Conservation (phyloP, 371 early-diverging fungal genomes). For the Capniomyces stellatus region DNA sequence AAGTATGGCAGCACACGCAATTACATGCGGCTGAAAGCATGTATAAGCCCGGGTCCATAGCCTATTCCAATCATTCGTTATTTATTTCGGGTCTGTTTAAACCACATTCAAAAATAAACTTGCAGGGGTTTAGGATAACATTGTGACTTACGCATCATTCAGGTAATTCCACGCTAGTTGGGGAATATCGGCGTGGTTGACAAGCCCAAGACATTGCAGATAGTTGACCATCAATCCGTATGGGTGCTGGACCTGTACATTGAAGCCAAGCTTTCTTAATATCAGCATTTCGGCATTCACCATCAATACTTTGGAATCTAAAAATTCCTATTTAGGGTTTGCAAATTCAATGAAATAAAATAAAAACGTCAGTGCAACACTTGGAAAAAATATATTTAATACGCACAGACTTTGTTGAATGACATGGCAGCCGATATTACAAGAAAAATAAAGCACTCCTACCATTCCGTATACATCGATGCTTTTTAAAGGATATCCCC, state of each 20-base stretch:
- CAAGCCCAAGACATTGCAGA: conserved; percentile 57
- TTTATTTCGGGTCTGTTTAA: no score
- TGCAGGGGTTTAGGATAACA: no score
- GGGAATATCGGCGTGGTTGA: conserved; percentile 45
- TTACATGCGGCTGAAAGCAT: conserved; percentile 65
- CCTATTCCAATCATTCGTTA: no score
- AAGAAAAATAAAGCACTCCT: conserved; percentile 6
- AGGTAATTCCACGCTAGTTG: conserved; percentile 78
- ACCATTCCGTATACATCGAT: conserved; percentile 42
- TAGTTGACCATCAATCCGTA: conserved; percentile 89
- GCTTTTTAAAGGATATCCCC: conserved; percentile 30
- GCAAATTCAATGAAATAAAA: not conserved
- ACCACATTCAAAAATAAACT: no score
- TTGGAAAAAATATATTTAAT: conserved; percentile 1
- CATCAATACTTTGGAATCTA: conserved; percentile 54
- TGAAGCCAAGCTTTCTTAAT: conserved; percentile 69
- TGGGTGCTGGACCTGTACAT: conserved; percentile 87
- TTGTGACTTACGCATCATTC: conserved; percentile 62
- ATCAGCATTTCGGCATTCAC: conserved; percentile 73
- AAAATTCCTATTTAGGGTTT: conserved; percentile 29
- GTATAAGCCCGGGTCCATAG: conserved; percentile 61
- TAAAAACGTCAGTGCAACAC: not conserved
- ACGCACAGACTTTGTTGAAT: not conserved
- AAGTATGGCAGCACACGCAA: conserved; percentile 81
- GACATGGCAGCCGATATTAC: no score